Conservation (phyloP, 352 stramenopile genomes). For the Phytopythium aichiense region DNA sequence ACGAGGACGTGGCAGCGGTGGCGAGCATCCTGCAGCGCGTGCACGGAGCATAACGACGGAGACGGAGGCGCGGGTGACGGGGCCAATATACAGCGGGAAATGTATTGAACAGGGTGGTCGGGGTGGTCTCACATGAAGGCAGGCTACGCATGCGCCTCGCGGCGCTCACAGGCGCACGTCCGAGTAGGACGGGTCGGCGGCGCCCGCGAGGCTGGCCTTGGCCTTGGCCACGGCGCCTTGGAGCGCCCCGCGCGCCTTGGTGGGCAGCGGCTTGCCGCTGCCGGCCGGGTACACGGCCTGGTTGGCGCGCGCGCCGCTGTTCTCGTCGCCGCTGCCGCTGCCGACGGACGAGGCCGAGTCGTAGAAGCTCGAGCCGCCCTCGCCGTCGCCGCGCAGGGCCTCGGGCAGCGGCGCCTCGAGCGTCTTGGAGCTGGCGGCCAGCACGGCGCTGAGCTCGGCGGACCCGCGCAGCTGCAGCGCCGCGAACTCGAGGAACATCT, state of each 20-base stretch:
- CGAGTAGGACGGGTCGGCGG: conserved; percentile 30
- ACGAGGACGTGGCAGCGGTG: conserved; percentile 24
- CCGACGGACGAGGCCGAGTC: conserved; percentile 36
- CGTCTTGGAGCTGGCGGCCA: conserved; percentile 34
- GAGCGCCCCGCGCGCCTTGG: conserved; percentile 3
- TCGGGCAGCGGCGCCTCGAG: conserved; percentile 41
- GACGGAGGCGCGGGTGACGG: too few relatives aligned
- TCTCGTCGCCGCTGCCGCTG: conserved; percentile 38
- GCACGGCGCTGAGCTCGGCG: conserved; percentile 46
- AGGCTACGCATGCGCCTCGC: background rate
- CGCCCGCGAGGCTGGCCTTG: conserved; percentile 15
- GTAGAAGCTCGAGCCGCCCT: conserved; percentile 23
- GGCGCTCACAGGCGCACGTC: conserved; percentile 41
- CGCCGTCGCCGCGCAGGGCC: conserved; percentile 27
- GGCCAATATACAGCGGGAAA: conserved; percentile 5
- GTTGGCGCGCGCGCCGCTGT: conserved; percentile 10
- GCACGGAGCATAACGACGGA: background rate
- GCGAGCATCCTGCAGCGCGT: background rate
- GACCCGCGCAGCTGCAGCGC: conserved; percentile 47
- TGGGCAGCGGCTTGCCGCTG: conserved; percentile 10
- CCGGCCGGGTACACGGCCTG: conserved; percentile 10
- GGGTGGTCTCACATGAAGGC: background rate
- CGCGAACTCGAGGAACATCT: conserved; percentile 70
- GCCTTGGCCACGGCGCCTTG: conserved; percentile 10
- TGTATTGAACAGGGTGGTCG: conserved; percentile 8